Evolutionary conservation across 345 rosid species (phyloP), one percentile per base, ranked within the genome.

Genomic region (Bruguiera sexangula): DNA sequence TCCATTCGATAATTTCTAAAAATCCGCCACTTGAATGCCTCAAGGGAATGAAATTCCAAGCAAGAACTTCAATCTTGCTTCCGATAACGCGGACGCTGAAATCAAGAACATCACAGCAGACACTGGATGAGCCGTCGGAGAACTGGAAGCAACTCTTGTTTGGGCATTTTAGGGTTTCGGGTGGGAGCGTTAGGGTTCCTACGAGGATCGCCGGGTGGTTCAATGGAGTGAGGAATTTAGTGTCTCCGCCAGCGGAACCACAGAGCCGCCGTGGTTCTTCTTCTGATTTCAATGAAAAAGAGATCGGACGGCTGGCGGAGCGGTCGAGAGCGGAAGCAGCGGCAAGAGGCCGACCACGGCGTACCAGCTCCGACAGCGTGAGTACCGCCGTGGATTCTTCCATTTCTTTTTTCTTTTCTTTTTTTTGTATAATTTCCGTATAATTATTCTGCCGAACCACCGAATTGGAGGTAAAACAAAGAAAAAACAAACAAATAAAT

Each of bases 1-100:
- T 75, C 96, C 93, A 95, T 66, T 80, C 79, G 60, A 95, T 82
- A 39, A 95, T 88, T 86, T 95, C 99, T 76, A 95, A 63, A 73
- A 91, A 81, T 6, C 96, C 96, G 29, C 82, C 83, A 5, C 62
- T 71, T 27, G 63, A 64, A 70, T 78, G 85, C 56, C 80, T 81
- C 52, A 78, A 67, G 9, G 93, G 95, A 70, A 92, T 72, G 72
- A 88, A 92, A 79, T 92, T 95, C 89, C 93, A 95, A 16, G 96
- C 82, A 1, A 75, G 58, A 56, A 88, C 88, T 66, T 68, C 70
- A 22, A 95, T 81, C 71, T 60, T 82, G 30, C 66, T 80, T 29
- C 86, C 87, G 60, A 92, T 64, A 2, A 77, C 60, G 10, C 63
- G 60, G 34, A 78, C 66, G 31, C 79, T 78, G 32, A 92, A 75